A percentile compares a stretch with the other conserved stretches of the same genome.
Evolutionary conservation across 306 rosid genomes (phyloP).

Genomic region (Styphnolobium japonicum): DNA sequence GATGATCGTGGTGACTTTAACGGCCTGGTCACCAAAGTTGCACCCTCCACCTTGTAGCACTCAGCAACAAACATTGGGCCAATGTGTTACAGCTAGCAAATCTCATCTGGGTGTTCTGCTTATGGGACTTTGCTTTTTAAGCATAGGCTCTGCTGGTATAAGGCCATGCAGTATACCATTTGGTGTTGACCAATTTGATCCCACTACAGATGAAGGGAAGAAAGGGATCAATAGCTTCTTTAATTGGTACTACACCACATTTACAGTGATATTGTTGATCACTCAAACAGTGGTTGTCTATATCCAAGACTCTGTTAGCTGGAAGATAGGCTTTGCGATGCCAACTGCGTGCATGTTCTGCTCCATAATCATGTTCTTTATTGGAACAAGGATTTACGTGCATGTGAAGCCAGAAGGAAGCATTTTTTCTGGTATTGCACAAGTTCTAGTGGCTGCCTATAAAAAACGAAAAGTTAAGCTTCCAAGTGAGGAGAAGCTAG

Average conservation of each 20-base stretch:
- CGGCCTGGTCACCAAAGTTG: conserved; percentile 59
- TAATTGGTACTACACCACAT: conserved; percentile 65
- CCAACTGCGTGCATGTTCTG: conserved; percentile 42
- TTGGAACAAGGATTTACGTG: conserved; percentile 38
- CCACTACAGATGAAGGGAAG: conserved; percentile 55
- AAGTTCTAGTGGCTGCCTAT: conserved; percentile 50
- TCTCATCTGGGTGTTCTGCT: conserved; percentile 41
- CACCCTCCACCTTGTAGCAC: conserved; percentile 60
- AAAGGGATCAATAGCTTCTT: conserved; percentile 64
- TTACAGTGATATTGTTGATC: conserved; percentile 38
- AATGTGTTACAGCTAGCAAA: conserved; percentile 45
- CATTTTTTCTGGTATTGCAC: conserved; percentile 33
- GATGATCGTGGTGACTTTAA: conserved; percentile 59
- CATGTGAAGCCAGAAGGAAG: conserved; percentile 48
- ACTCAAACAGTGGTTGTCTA: conserved; percentile 57
- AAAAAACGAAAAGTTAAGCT: conserved; percentile 39
- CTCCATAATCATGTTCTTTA: conserved; percentile 40
- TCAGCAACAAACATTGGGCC: conserved; percentile 18
- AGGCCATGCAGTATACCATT: conserved; percentile 88
- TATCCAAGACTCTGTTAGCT: conserved; percentile 70
- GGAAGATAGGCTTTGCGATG: conserved; percentile 76
- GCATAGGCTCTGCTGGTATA: conserved; percentile 69
- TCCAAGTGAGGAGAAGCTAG: neutral
- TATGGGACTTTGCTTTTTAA: conserved; percentile 45
- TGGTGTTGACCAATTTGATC: conserved; percentile 80